Conservation (phyloP, 331 rosid genomes). For the Malus hybrid region DNA sequence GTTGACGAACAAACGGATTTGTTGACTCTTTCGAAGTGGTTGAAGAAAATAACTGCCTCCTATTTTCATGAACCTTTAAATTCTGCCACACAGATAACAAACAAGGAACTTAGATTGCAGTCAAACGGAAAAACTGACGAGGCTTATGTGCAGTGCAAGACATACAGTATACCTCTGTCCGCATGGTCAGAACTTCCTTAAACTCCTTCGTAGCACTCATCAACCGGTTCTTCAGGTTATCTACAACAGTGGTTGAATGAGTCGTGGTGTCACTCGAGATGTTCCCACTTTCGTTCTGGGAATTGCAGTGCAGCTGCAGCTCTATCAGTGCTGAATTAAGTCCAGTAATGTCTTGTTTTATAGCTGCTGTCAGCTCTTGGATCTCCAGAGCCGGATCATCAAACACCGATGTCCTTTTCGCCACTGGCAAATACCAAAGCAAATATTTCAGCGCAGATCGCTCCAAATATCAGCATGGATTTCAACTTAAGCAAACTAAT, state of each 20-base stretch:
- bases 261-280: slow-evolving; percentile 67
- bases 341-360: slow-evolving; percentile 84
- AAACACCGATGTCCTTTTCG: slow-evolving; percentile 80
- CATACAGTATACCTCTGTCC: slow-evolving; percentile 61
- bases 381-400: slow-evolving; percentile 85
- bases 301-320: slow-evolving; percentile 58
- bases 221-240: slow-evolving; percentile 74
- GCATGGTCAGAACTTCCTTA: slow-evolving; percentile 85
- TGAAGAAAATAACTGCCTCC: slow-evolving; percentile 78
- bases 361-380: slow-evolving; percentile 77
- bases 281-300: slow-evolving; percentile 54
- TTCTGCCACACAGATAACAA: slow-evolving; percentile 37
- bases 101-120: not conserved
- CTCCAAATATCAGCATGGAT: not conserved
- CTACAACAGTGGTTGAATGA: slow-evolving; percentile 84
- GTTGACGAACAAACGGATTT: slow-evolving; percentile 89
- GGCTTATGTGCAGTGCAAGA: not conserved
- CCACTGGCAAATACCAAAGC: slow-evolving; percentile 41
- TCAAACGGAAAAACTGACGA: too few species aligned
- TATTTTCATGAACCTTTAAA: slow-evolving; percentile 78
- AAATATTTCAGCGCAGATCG: not conserved
- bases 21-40: slow-evolving; percentile 61
- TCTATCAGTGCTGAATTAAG: slow-evolving; percentile 83
- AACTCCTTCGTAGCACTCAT: slow-evolving; percentile 84
- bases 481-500: not conserved